A percentile compares a stretch with the other conserved stretches of the same genome.
Evolutionary conservation across 2,329 filamentous ascomycete species (phyloP).

Genomic region (Aspergillus pseudotamarii): DNA sequence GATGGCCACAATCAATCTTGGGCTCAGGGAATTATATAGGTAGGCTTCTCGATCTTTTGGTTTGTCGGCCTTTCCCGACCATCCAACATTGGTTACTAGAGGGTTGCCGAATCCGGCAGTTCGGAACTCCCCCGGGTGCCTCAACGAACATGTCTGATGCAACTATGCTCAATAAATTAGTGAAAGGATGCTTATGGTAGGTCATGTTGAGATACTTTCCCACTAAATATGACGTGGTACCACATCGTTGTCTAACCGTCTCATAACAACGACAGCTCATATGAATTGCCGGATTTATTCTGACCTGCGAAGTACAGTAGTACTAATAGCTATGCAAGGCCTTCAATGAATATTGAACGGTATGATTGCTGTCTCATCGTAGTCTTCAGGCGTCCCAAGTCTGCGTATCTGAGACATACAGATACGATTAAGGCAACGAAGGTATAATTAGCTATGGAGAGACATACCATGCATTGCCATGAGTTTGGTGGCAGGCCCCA

Average conservation of each 20-base stretch:
- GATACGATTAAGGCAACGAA: neutral
- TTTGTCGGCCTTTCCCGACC: neutral
- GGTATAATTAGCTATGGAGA: neutral
- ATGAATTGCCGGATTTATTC: neutral
- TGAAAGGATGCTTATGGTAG: too few species aligned
- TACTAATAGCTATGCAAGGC: neutral
- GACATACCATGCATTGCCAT: neutral
- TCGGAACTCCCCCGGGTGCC: neutral
- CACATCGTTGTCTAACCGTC: neutral
- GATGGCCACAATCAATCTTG: neutral
- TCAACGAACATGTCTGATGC: neutral
- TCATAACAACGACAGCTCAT: neutral
- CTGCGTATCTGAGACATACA: neutral
- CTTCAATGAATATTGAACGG: neutral
- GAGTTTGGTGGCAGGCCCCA: neutral
- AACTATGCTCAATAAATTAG: neutral
- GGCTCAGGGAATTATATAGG: neutral
- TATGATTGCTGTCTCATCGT: neutral
- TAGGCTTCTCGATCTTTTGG: neutral
- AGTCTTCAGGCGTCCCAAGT: neutral
- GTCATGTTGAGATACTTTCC: neutral
- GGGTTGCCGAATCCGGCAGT: neutral
- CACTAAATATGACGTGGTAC: neutral
- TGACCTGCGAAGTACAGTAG: neutral
- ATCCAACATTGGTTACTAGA: neutral